phyloP scores from a whole-genome alignment of 495 filamentous ascomycete genomes.

The Symbiotaphrina buchneri region DNA sequence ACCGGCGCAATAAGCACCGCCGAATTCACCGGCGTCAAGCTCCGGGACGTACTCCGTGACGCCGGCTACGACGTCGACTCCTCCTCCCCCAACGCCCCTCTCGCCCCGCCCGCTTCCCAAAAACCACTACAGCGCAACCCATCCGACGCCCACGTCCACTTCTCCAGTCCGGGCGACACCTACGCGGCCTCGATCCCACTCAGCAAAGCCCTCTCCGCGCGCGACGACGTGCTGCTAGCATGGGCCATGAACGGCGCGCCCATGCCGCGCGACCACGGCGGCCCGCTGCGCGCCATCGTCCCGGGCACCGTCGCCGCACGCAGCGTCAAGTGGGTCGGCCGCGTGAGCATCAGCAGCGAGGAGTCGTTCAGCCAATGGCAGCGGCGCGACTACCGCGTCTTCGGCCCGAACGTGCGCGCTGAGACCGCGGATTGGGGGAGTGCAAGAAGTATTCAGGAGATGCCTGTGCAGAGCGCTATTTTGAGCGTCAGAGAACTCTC shows the following conservation, averaged over 20 bases:
- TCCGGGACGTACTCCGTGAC: slow-evolving; percentile 25
- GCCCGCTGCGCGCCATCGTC: slow-evolving; percentile 32
- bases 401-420: slow-evolving; percentile 29
- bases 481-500: slow-evolving; percentile 8
- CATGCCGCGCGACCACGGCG: slow-evolving; percentile 33
- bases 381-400: slow-evolving; percentile 40
- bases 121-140: not conserved
- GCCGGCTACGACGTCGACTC: slow-evolving; percentile 17
- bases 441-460: slow-evolving; percentile 21
- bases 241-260: slow-evolving; percentile 44
- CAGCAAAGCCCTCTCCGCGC: slow-evolving; percentile 12
- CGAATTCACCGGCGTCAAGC: slow-evolving; percentile 28
- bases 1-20: slow-evolving; percentile 43
- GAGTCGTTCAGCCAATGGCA: slow-evolving; percentile 36
- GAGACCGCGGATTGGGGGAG: slow-evolving; percentile 29
- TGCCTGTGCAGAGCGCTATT: too few species aligned
- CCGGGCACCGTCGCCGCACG: slow-evolving; percentile 38
- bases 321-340: slow-evolving; percentile 42
- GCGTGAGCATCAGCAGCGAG: slow-evolving; percentile 31
- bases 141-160: slow-evolving; percentile 39
- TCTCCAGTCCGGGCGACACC: slow-evolving; percentile 43
- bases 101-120: slow-evolving; percentile 6
- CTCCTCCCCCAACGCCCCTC: slow-evolving; percentile 8
- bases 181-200: slow-evolving; percentile 40
- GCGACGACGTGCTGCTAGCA: slow-evolving; percentile 39